phyloP scores from a whole-genome alignment of 495 filamentous ascomycete species.

The Penicillium canescens region DNA sequence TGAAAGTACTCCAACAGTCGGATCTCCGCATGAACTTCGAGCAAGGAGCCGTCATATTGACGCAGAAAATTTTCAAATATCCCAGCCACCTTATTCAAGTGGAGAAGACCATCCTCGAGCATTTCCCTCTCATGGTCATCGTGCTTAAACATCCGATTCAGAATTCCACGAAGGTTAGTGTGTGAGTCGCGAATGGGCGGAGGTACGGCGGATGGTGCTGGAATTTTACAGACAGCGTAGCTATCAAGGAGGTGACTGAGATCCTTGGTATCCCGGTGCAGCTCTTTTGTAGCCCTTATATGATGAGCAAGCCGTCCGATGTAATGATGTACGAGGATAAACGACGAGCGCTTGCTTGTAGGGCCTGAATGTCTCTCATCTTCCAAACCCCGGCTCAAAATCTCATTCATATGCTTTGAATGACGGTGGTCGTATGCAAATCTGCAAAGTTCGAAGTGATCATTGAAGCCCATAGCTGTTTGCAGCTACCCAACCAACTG shows the following conservation, averaged over 20 bases:
- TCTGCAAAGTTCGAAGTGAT: background rate
- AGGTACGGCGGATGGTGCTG: background rate
- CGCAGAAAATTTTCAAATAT: conserved; percentile 6
- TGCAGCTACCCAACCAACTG: background rate
- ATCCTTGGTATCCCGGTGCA: conserved; percentile 5
- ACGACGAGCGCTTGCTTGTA: background rate
- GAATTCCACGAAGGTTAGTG: conserved; percentile 13
- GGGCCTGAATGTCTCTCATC: background rate
- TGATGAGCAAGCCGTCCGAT: background rate
- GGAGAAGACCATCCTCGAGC: conserved; percentile 6
- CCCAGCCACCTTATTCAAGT: background rate
- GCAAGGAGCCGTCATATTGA: conserved; percentile 11
- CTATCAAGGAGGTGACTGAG: conserved; percentile 4
- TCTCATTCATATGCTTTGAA: background rate
- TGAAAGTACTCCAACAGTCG: conserved; percentile 23
- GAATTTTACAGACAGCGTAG: conserved; percentile 4
- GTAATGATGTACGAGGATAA: background rate
- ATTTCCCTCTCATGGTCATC: background rate
- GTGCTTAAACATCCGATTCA: conserved; percentile 12
- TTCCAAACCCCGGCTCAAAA: background rate
- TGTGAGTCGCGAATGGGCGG: conserved; percentile 3
- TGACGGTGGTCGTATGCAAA: background rate
- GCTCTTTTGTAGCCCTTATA: conserved; percentile 6
- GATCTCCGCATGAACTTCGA: conserved; percentile 25
- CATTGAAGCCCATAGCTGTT: background rate